Evolutionary conservation across 2,329 filamentous ascomycete genomes (phyloP), one percentile per base, ranked within the genome.

Genomic region (Gyromitra esculenta): DNA sequence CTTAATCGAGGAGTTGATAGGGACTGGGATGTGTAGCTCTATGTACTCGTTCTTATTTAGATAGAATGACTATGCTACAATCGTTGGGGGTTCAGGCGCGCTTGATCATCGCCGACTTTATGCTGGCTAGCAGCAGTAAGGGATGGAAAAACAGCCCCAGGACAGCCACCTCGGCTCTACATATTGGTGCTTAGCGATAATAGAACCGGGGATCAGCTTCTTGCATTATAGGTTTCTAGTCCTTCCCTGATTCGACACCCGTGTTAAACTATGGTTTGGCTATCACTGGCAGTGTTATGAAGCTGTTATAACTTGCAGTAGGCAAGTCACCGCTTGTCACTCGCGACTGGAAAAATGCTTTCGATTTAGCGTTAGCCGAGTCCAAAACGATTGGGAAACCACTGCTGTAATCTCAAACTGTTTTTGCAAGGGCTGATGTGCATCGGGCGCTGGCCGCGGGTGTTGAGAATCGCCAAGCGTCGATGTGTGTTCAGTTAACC

Each of bases 401-500:
- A 57, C 37, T 39, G 25, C 8, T 60, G 66, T 43, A 31, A 50
- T 39, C n/a, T 11, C 5, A 18, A 54, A 18, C 48, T 35, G 11
- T 66, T 67, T 18, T 41, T 45, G n/a, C n/a, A 35, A 52, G 39
- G 54, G 37, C 15, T 57, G 39, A 41, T 54, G 43, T 31, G 31
- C 57, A 56, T 62, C 50, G 57, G 48, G 15, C 39, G 57, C 45
- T 48, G 45, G 18, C 31, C 45, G 13, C 21, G 9, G 68, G 6
- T 71, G 50, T 56, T 52, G 11, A 59, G 43, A 60, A 64, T 41
- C 35, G 72, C 72, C 72, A 75, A 75, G 72, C 39, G 52, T 63
- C 11, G n/a, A n/a, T 54, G 11, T 54, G 45, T 68, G 43, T 41
- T 43, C 68, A 63, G 41, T 59, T 65, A 48, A 13, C 41, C 31